Conservation (phyloP, 352 stramenopile species). For the Phytopythium oedochilum region DNA sequence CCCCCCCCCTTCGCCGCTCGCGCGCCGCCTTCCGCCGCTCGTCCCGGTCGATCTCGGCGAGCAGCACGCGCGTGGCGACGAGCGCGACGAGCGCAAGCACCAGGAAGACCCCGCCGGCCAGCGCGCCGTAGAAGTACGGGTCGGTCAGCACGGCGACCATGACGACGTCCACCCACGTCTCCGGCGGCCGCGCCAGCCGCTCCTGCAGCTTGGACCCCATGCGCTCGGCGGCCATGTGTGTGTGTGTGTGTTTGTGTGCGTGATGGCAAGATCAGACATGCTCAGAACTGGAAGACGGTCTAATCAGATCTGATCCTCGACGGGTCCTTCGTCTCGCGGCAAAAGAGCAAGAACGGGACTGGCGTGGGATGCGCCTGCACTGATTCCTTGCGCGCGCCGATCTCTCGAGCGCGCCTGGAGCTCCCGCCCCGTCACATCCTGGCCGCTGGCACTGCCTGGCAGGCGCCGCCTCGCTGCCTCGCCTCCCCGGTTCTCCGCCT, state of each 20-base stretch:
- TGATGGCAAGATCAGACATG: no score
- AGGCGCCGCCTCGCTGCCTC: no score
- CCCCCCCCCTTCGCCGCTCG: conserved; percentile 9
- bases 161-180: conserved; percentile 62
- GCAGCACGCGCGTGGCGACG: conserved; percentile 49
- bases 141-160: conserved; percentile 58
- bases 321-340: no score
- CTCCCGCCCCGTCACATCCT: neutral
- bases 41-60: conserved; percentile 52
- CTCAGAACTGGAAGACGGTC: no score
- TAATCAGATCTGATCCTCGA: conserved; percentile 3
- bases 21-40: conserved; percentile 21
- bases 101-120: conserved; percentile 37
- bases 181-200: conserved; percentile 43
- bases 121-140: conserved; percentile 49
- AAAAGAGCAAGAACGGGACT: neutral
- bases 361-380: neutral
- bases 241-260: no score
- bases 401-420: neutral
- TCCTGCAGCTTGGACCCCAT: conserved; percentile 28
- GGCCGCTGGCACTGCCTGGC: no score
- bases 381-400: neutral
- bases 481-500: no score
- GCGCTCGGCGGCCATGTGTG: no score
- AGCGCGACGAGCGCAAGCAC: conserved; percentile 46